Base-by-base conservation (phyloP, 164 flowering plant species). In the Litsea cubeba region DNA sequence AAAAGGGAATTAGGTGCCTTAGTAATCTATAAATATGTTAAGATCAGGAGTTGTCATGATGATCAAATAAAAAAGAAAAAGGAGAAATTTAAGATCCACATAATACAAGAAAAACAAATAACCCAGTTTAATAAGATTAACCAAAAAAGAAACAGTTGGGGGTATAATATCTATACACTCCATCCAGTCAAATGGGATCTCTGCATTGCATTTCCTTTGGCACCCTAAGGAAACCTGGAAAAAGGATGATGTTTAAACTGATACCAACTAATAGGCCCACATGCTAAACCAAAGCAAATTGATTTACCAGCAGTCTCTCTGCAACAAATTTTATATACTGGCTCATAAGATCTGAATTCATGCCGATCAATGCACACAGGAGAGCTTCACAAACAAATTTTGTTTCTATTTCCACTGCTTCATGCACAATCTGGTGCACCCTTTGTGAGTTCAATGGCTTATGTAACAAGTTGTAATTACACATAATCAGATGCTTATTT, bases 171-270 rank as follows among this genome's bases (percentile, higher is more conserved):
- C 87, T 74, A 88, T 92, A 62, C 89, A 87, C 76, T 92, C 97
- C 97, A 92, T 92, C 97, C 97, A 92, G 62, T 91, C 97, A 83
- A 92, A 92, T 14, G 95, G 97, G 74, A 91, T 92, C 75, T 85
- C 88, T 22, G 79, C 88, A 35, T 87, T 84, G 76, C 88, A 91
- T 81, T 78, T 85, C 82, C 70, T 87, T 69, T 82, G 72, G 79
- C 35, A 85, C 18, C 92, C 94, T 63, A 92, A 83, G 1, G 91
- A 77, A 68, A 83, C 88, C 95, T 87, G 89, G 11, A 79, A 81
- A 14, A 11, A 2, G 26, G 62, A 35, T 63, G 26, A 25, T 20
- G 51, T 30, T 50, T 4, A 64, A 63, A 20, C 60, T n/a, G 50
- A 12, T 1, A 15, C 18, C 18, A 58, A 69, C 32, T 24, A n/a